Evolutionary conservation across 768 basidiomycete species (phyloP).

Genomic region (Obba rivulosa): DNA sequence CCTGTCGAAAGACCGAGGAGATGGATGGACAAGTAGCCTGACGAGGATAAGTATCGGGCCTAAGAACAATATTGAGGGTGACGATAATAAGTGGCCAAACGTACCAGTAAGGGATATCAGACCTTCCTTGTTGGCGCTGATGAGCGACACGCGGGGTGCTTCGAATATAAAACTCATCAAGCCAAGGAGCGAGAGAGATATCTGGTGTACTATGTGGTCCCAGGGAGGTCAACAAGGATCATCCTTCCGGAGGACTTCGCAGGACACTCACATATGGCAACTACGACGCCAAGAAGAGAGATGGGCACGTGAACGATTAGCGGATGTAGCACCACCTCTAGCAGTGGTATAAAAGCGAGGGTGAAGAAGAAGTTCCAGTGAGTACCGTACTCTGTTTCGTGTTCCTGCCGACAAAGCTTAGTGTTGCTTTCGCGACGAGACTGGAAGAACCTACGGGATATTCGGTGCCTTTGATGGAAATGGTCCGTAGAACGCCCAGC

Average conservation of each 20-base stretch:
- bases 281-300: slow-evolving; percentile 53
- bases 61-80: background rate
- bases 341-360: slow-evolving; percentile 69
- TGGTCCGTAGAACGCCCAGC: slow-evolving; percentile 71
- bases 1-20: slow-evolving; percentile 81
- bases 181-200: slow-evolving; percentile 47
- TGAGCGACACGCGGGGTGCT: slow-evolving; percentile 53
- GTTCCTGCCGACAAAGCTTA: slow-evolving; percentile 53
- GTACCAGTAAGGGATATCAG: slow-evolving; percentile 71
- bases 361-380: slow-evolving; percentile 99
- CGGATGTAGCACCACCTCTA: slow-evolving; percentile 67
- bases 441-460: slow-evolving; percentile 66
- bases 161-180: slow-evolving; percentile 63
- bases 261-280: slow-evolving; percentile 48
- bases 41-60: background rate
- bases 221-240: background rate
- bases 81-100: slow-evolving; percentile 3
- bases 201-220: slow-evolving; percentile 60
- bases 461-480: slow-evolving; percentile 87
- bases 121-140: slow-evolving; percentile 91
- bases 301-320: slow-evolving; percentile 53
- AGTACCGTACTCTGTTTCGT: slow-evolving; percentile 90
- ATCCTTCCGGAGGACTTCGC: background rate
- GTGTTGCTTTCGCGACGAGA: background rate
- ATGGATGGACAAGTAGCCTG: slow-evolving; percentile 89